Evolutionary conservation across 345 rosid species (phyloP), one percentile per base, ranked within the genome.

Genomic region (Lepidium didymum): DNA sequence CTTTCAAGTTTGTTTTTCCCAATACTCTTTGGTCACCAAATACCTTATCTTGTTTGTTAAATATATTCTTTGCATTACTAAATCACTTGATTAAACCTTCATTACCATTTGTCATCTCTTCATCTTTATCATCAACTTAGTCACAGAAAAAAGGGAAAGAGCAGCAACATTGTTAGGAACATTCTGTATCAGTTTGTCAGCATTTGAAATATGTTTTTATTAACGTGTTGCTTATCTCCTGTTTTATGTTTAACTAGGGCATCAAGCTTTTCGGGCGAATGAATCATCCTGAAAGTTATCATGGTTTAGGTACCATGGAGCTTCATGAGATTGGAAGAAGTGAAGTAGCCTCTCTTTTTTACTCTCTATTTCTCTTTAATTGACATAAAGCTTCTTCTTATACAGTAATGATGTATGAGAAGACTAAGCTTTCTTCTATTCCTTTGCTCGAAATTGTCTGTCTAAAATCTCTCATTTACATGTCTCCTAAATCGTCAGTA

Each of bases 291-390:
- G 59, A 40, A 55, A 62, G 73, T 62, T 3, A 40, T 46, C 74
- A 68, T 75, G 78, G 78, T 75, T 75, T 75, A 62, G 78, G 64
- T 75, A 61, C 65, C 74, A 75, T 75, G 78, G 11, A 33, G 57
- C 49, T 52, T 64, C 49, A 54, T 56, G 66, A 40, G 52, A 56
- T 55, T 60, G 63, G 62, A 67, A 60, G 31, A 60, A 67, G 15
- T 53, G 68, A 29, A 51, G 51, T 73, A 23, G 66, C 41, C 50
- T 36, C 62, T 51, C 21, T 50, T 3, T 57, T 11, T 65, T 29
- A 29, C 16, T 62, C n/a, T 41, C 18, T 16, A 19, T 62, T 29
- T 19, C 7, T 19, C 58, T 47, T 21, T 1, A 5, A 6, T 14
- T 19, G 41, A 14, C 52, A 74, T 74, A 36, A 67, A 46, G 6